Evolutionary conservation across 179 eudicot species (phyloP).

Genomic region (Kewa caespitosa): DNA sequence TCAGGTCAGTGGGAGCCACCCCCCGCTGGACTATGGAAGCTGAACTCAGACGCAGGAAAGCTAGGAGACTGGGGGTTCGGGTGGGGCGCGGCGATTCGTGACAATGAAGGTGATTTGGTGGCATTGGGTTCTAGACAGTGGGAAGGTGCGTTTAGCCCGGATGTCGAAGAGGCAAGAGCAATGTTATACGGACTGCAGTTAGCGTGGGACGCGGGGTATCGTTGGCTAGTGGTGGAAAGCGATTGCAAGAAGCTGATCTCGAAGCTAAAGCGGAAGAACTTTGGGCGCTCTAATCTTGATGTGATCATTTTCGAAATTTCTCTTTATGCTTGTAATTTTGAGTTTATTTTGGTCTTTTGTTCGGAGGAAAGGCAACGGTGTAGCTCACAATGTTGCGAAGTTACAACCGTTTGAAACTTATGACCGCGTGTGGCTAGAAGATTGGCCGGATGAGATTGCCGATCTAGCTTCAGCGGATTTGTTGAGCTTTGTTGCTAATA

Average conservation of each 20-base stretch:
- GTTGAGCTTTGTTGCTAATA: not conserved
- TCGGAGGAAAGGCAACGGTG: not conserved
- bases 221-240: not conserved
- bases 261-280: not conserved
- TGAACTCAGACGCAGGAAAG: not conserved
- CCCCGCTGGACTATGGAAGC: not conserved
- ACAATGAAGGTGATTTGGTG: not conserved
- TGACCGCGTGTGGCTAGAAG: not conserved
- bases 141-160: not conserved
- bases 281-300: not conserved
- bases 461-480: not conserved
- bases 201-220: not conserved
- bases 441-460: not conserved
- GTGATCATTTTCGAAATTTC: not conserved
- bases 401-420: not conserved
- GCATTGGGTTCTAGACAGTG: not conserved
- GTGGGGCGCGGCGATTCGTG: not conserved
- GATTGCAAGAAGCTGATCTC: not conserved
- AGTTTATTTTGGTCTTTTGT: not conserved
- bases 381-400: not conserved
- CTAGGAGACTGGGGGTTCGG: not conserved
- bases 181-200: not conserved
- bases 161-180: not conserved
- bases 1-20: not conserved
- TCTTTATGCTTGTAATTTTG: not conserved